A percentile compares a stretch with the other conserved stretches of the same genome.
Conservation (phyloP, 306 rosid genomes). For the Boehmeria nivea region DNA sequence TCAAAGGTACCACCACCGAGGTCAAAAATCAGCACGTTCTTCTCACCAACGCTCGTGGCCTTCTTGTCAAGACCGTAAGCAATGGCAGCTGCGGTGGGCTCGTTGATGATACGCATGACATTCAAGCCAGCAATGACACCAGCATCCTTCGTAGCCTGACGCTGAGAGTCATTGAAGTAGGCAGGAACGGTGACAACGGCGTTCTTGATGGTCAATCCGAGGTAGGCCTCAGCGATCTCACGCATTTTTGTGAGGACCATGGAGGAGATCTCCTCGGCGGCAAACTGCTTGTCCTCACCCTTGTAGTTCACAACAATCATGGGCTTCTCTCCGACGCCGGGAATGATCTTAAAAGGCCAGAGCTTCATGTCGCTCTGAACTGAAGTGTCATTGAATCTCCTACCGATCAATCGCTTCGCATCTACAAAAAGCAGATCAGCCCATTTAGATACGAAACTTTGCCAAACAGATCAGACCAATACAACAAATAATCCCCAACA, state of each 20-base stretch:
- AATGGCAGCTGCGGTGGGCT: slow-evolving; percentile 71
- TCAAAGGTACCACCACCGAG: slow-evolving; percentile 72
- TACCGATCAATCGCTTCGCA: slow-evolving; percentile 64
- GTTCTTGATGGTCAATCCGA: slow-evolving; percentile 45
- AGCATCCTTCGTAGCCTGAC: slow-evolving; percentile 71
- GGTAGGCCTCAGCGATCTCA: slow-evolving; percentile 62
- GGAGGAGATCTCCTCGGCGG: slow-evolving; percentile 70
- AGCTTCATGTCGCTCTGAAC: slow-evolving; percentile 61
- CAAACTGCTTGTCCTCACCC: slow-evolving; percentile 55
- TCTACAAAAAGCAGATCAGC: slow-evolving; percentile 17
- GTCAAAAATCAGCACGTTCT: slow-evolving; percentile 63
- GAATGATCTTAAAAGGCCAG: slow-evolving; percentile 59
- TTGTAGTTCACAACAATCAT: slow-evolving; percentile 57
- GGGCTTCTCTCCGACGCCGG: slow-evolving; percentile 52
- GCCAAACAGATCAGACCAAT: background rate
- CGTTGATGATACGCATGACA: slow-evolving; percentile 64
- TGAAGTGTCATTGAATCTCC: slow-evolving; percentile 40
- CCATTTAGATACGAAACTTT: no score
- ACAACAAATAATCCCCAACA: no score
- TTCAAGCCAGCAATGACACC: slow-evolving; percentile 60
- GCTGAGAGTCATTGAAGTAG: slow-evolving; percentile 59
- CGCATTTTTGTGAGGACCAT: slow-evolving; percentile 64
- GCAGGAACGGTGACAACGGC: slow-evolving; percentile 68
- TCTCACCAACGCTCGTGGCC: slow-evolving; percentile 48
- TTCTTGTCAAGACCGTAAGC: slow-evolving; percentile 71